Percentiles rank a stretch among this genome's conserved stretches.
Evolutionary conservation across 2,329 filamentous ascomycete genomes (phyloP).

Genomic region (Beauveria brongniartii): DNA sequence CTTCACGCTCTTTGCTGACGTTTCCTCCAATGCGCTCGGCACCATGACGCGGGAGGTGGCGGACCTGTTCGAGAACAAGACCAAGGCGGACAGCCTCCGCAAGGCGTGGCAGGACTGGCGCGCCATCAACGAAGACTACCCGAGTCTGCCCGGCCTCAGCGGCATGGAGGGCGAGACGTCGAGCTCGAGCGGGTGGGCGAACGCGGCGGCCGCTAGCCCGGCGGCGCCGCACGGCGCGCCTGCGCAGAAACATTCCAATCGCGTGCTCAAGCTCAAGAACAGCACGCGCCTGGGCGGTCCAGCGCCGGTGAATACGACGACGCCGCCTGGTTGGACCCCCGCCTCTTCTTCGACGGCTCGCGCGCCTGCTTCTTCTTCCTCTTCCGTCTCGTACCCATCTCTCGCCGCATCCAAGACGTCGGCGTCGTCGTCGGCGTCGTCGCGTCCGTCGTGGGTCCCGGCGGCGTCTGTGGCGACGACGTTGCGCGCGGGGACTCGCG

Average conservation of each 20-base stretch:
- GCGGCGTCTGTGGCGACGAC: conserved; percentile 6
- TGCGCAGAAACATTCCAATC: conserved; percentile 41
- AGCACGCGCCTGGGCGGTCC: conserved; percentile 40
- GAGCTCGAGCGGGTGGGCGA: conserved; percentile 50
- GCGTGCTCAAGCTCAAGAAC: conserved; percentile 52
- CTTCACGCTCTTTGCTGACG: conserved; percentile 74
- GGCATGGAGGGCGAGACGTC: conserved; percentile 57
- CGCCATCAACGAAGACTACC: conserved; percentile 92
- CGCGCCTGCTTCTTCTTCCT: conserved; percentile 22
- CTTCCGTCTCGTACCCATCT: conserved; percentile 28
- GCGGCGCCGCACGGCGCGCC: conserved; percentile 29
- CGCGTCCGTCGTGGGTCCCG: conserved; percentile 18
- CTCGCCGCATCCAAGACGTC: conserved; percentile 20
- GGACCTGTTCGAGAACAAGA: conserved; percentile 80
- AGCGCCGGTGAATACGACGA: conserved; percentile 17
- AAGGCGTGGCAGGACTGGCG: conserved; percentile 94
- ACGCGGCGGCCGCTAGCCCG: conserved; percentile 52
- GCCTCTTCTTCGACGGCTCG: conserved; percentile 14
- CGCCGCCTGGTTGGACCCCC: conserved; percentile 19
- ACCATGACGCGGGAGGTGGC: conserved; percentile 87
- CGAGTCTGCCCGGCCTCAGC: conserved; percentile 69
- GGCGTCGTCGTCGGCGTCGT: not conserved
- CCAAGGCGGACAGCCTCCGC: conserved; percentile 64
- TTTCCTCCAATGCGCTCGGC: conserved; percentile 70
- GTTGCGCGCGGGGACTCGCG: conserved; percentile 15